Base-by-base conservation (phyloP, 2,329 filamentous ascomycete genomes). In the Escovopsis sp. region DNA sequence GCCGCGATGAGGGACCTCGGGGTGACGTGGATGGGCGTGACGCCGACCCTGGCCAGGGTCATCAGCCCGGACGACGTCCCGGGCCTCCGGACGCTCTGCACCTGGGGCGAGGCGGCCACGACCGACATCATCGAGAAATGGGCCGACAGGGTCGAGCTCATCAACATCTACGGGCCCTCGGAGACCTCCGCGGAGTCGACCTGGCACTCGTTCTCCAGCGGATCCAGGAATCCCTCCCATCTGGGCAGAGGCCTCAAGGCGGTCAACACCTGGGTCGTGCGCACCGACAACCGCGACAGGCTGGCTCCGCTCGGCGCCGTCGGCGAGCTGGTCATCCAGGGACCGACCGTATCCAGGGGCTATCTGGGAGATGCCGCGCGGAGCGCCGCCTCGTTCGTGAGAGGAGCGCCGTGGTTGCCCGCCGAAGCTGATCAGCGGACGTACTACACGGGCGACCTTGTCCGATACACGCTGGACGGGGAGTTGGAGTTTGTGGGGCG, bases 361-460 rank as follows among this genome's bases (percentile, higher is more conserved):
- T 47, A 38, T 60, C 62, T 39, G 55, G 57, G 12, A 4, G 35
- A 43, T n/a, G 27, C 5, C 27, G 27, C 27, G 11, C 45, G 45
- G 34, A 53, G 48, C 2, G 29, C 13, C 4, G 43, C 35, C 4
- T 41, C 44, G 11, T 52, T 51, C 25, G 39, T 50, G 3, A 16
- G 33, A 9, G 13, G 13, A 5, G 16, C 33, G 16, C 16, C 31
- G 13, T 33, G 30, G 30, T n/a, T 34, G 13, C 16, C 39, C 7
- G 8, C 10, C 9, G 33, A 35, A 8, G 27, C 27, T 30, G 27
- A 30, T 2, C 27, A 15, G 1, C 25, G 52, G 1, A 45, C 62
- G 8, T 70, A 69, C 48, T 62, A 61, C 43, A 68, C 67, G 2
- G 67, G 67, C 4, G 67, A 71, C 46, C 54, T 70, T 6, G 66